phyloP scores from a whole-genome alignment of 1,284 basidiomycete genomes.

The Cutaneotrichosporon sp. region DNA sequence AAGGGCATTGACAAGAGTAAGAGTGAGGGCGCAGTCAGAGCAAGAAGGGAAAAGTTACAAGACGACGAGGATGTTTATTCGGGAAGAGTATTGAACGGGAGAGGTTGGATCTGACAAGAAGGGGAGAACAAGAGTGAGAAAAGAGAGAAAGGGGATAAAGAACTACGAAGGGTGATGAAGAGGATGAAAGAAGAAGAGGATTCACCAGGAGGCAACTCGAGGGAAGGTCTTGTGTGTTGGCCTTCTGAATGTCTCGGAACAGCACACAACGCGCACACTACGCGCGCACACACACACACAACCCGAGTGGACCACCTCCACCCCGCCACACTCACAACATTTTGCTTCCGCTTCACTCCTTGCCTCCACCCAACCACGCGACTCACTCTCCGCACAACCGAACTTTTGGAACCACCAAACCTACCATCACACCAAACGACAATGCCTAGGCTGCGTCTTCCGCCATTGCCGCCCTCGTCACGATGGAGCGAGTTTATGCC shows the following conservation, averaged over 20 bases:
- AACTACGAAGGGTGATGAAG: too few relatives aligned
- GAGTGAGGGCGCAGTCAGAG: too few relatives aligned
- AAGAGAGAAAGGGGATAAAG: neutral
- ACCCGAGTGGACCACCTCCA: neutral
- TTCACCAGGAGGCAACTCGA: too few relatives aligned
- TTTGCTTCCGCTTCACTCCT: neutral
- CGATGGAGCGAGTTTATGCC: slow-evolving; percentile 16
- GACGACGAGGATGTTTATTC: too few relatives aligned
- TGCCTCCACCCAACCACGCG: slow-evolving; percentile 4
- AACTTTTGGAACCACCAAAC: neutral
- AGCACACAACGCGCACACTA: too few relatives aligned
- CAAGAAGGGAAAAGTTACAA: too few relatives aligned
- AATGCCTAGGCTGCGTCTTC: slow-evolving; percentile 28
- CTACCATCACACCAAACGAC: neutral
- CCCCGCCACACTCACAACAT: neutral
- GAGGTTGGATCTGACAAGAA: too few relatives aligned
- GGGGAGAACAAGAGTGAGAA: neutral
- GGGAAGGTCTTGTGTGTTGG: too few relatives aligned
- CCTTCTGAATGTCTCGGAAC: too few relatives aligned
- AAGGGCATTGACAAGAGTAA: neutral
- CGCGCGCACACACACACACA: too few relatives aligned
- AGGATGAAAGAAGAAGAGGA: too few relatives aligned
- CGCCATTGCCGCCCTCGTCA: slow-evolving; percentile 27
- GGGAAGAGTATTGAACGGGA: too few relatives aligned
- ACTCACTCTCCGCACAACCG: neutral